Percentiles rank a stretch among this genome's conserved stretches.
Evolutionary conservation across 108 stramenopile genomes (phyloP).

Genomic region (Discostella stelligeroides): DNA sequence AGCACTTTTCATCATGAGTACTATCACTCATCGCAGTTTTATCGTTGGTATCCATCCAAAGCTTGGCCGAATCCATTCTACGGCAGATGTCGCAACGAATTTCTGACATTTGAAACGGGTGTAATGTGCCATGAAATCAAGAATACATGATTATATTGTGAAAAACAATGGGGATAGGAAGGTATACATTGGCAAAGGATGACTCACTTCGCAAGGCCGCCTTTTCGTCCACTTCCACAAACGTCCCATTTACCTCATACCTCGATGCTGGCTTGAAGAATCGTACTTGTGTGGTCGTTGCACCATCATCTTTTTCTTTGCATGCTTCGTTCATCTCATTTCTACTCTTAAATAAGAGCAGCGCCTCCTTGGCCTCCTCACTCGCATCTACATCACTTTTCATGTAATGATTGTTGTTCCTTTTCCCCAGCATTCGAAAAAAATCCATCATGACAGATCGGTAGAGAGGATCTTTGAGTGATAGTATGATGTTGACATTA

Average conservation of each 20-base stretch:
- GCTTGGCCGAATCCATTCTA: too few relatives aligned
- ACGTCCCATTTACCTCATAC: background rate
- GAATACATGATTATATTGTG: too few relatives aligned
- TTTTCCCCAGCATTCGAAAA: background rate
- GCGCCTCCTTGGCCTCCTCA: background rate
- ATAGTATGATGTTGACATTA: slow-evolving; percentile 7
- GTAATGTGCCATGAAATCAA: too few relatives aligned
- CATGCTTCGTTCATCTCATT: background rate
- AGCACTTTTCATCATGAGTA: too few relatives aligned
- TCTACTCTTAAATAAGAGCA: background rate
- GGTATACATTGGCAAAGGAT: too few relatives aligned
- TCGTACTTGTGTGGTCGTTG: background rate
- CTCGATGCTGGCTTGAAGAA: slow-evolving; percentile 16
- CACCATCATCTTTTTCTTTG: background rate
- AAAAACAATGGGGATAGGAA: too few relatives aligned
- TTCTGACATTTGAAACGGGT: too few relatives aligned
- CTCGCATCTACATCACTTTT: slow-evolving; percentile 1
- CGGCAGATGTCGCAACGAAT: too few relatives aligned
- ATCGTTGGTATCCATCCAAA: too few relatives aligned
- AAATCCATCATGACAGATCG: slow-evolving; percentile 6
- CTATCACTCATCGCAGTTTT: too few relatives aligned
- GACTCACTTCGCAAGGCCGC: slow-evolving; percentile 14
- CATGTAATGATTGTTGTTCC: background rate
- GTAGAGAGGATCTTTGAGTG: slow-evolving; percentile 6
- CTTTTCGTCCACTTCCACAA: slow-evolving; percentile 10